phyloP scores from a whole-genome alignment of 2,329 filamentous ascomycete species.

The Fusarium falciforme region DNA sequence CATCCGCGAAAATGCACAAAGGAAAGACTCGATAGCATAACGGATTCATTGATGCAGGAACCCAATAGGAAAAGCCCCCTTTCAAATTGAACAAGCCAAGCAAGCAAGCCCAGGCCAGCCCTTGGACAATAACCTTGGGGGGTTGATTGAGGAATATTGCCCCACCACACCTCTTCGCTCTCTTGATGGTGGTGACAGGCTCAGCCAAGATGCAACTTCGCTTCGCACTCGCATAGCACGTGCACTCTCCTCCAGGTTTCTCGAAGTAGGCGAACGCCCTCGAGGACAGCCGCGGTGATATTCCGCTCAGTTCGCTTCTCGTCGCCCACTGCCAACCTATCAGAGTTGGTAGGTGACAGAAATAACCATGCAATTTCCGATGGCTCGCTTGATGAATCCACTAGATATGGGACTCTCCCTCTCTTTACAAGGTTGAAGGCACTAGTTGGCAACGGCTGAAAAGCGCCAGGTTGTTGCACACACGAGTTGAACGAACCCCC shows the following conservation, averaged over 20 bases:
- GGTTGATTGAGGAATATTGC: not conserved
- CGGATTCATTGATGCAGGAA: not conserved
- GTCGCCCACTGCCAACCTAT: constrained; percentile 10
- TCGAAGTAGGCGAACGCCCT: not conserved
- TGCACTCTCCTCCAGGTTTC: not conserved
- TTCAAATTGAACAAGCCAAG: not conserved
- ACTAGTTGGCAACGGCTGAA: not conserved
- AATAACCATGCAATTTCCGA: constrained; percentile 3
- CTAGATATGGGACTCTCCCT: not conserved
- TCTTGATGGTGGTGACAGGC: not conserved
- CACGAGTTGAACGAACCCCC: not conserved
- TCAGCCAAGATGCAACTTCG: constrained; percentile 13
- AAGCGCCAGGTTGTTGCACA: not conserved
- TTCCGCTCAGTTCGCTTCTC: constrained; percentile 35
- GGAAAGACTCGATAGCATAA: not conserved
- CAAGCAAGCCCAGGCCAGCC: not conserved
- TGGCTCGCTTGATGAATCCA: constrained; percentile 7
- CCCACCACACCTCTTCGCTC: not conserved
- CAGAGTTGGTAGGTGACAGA: constrained; percentile 9
- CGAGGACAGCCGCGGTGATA: constrained; percentile 11
- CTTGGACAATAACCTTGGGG: not conserved
- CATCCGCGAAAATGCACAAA: not conserved
- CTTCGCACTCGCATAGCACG: constrained; percentile 19
- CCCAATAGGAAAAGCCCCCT: not conserved
- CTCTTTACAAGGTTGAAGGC: not conserved